Conservation (phyloP, 768 basidiomycete species). For the Agrocybe praecox region DNA sequence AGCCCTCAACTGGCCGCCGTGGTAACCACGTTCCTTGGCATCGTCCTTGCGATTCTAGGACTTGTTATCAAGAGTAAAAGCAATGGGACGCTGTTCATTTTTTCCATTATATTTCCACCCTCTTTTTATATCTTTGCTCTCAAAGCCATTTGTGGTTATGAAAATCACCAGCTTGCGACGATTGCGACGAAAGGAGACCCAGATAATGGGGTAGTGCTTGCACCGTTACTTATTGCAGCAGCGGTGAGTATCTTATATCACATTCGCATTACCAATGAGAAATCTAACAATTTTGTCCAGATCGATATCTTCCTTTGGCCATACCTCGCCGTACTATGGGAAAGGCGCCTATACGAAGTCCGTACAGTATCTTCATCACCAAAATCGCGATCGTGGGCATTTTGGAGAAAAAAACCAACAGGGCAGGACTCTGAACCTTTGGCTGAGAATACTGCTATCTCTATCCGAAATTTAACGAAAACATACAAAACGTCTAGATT, state of each 20-base stretch:
- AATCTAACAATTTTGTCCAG: slow-evolving; percentile 33
- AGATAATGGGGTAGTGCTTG: slow-evolving; percentile 52
- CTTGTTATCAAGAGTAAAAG: slow-evolving; percentile 49
- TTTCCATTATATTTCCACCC: slow-evolving; percentile 75
- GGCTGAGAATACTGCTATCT: slow-evolving; percentile 54
- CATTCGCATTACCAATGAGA: background rate
- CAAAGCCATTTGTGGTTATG: slow-evolving; percentile 68
- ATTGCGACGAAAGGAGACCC: slow-evolving; percentile 63
- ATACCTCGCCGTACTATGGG: slow-evolving; percentile 59
- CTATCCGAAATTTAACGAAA: slow-evolving; percentile 62
- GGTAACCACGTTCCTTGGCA: slow-evolving; percentile 62
- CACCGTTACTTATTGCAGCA: slow-evolving; percentile 65
- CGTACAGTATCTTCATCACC: slow-evolving; percentile 5
- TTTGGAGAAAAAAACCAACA: background rate
- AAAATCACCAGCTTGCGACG: slow-evolving; percentile 57
- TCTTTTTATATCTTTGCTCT: slow-evolving; percentile 76
- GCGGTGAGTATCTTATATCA: slow-evolving; percentile 45
- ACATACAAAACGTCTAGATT: slow-evolving; percentile 55
- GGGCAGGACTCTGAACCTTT: background rate
- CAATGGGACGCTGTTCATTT: slow-evolving; percentile 58
- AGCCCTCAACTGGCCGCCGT: slow-evolving; percentile 75
- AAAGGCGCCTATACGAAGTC: slow-evolving; percentile 65
- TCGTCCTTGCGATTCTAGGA: slow-evolving; percentile 70
- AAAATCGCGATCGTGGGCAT: background rate
- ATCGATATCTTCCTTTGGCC: slow-evolving; percentile 79